Conservation (phyloP, 2,329 filamentous ascomycete species). For the Penicillium freii region DNA sequence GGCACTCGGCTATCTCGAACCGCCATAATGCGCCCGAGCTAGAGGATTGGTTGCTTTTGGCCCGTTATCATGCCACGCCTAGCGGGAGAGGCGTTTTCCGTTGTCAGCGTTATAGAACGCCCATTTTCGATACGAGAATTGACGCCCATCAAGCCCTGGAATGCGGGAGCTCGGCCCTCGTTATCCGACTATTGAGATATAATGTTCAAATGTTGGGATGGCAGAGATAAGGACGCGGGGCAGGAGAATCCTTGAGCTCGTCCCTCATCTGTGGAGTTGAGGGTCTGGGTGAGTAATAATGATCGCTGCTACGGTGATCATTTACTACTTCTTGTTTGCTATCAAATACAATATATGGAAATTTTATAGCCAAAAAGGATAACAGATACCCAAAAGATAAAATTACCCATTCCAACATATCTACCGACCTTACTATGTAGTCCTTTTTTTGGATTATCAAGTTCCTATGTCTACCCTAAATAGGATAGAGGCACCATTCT, state of each 20-base stretch:
- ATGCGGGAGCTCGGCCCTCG: not conserved
- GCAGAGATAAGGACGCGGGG: constrained; percentile 1
- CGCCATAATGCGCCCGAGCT: constrained; percentile 1
- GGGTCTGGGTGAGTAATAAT: not conserved
- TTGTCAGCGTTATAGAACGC: constrained; percentile 13
- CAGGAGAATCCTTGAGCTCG: not conserved
- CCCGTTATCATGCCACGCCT: constrained; percentile 6
- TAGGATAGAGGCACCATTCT: not conserved
- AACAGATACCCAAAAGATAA: not conserved
- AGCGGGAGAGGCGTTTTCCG: constrained; percentile 23
- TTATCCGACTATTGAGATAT: not conserved
- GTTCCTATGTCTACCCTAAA: no score
- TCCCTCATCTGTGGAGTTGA: not conserved
- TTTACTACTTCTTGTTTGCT: not conserved
- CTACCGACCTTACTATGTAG: not conserved
- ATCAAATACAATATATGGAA: not conserved
- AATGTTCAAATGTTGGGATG: not conserved
- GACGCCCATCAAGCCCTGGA: not conserved
- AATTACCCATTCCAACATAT: not conserved
- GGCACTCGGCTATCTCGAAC: not conserved
- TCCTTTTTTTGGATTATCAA: no score
- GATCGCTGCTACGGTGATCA: constrained; percentile 4
- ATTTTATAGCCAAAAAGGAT: not conserved
- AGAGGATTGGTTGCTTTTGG: constrained; percentile 1
- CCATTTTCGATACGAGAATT: constrained; percentile 5